A percentile compares a stretch with the other conserved stretches of the same genome.
Evolutionary conservation across 2,329 filamentous ascomycete species (phyloP).

Genomic region (Pyricularia grisea): DNA sequence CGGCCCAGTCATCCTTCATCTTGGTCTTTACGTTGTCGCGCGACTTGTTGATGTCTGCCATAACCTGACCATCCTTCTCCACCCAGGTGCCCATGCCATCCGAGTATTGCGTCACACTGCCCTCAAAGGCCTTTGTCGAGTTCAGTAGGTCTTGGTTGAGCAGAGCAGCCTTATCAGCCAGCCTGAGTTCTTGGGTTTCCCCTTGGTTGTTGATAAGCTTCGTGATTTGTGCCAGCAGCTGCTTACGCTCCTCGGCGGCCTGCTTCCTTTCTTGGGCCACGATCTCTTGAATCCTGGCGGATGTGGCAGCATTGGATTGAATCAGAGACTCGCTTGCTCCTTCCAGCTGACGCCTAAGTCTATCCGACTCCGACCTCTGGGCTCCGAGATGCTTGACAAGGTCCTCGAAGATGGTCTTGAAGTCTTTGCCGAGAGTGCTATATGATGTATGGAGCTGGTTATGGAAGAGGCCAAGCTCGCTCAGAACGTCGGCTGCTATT

Average conservation of each 20-base stretch:
- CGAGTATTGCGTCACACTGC: constrained; percentile 55
- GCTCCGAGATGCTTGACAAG: constrained; percentile 63
- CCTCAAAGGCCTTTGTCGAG: constrained; percentile 56
- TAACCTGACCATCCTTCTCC: constrained; percentile 55
- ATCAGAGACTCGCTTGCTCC: constrained; percentile 59
- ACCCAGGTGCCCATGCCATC: constrained; percentile 69
- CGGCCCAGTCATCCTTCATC: constrained; percentile 79
- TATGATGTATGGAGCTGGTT: constrained; percentile 74
- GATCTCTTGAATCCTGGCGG: constrained; percentile 56
- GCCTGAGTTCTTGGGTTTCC: constrained; percentile 61
- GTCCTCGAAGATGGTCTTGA: constrained; percentile 77
- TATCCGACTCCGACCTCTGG: constrained; percentile 69
- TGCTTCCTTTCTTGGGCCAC: constrained; percentile 68
- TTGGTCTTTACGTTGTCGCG: constrained; percentile 70
- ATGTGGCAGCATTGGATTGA: constrained; percentile 57
- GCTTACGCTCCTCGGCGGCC: constrained; percentile 63
- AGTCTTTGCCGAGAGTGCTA: constrained; percentile 71
- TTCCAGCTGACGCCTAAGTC: constrained; percentile 62
- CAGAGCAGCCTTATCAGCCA: constrained; percentile 51
- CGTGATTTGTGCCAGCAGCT: constrained; percentile 67
- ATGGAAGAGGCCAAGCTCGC: constrained; percentile 78
- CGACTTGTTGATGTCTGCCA: constrained; percentile 63
- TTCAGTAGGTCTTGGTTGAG: constrained; percentile 57
- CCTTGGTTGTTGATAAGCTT: constrained; percentile 67
- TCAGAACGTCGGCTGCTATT: constrained; percentile 82